Conservation (phyloP, 1,284 basidiomycete genomes). For the Omphalotus olearius region DNA sequence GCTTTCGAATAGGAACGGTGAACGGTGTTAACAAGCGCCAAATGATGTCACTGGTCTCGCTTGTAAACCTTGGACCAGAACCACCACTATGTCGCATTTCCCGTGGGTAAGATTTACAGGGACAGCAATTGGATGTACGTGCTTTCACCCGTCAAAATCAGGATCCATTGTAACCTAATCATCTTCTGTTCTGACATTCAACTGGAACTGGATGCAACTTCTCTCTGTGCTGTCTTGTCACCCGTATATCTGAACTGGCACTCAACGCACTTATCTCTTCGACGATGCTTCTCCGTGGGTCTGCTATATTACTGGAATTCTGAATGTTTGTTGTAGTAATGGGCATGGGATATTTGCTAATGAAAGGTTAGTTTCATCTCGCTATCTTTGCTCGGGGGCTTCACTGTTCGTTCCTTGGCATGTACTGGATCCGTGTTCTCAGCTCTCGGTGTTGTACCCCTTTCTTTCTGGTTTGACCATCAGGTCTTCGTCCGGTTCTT, state of each 20-base stretch:
- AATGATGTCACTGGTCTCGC: background rate
- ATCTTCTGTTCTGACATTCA: conserved; percentile 11
- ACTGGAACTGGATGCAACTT: too few relatives aligned
- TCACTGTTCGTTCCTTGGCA: too few relatives aligned
- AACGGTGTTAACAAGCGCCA: background rate
- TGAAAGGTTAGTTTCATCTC: conserved; percentile 45
- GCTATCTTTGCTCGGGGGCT: background rate
- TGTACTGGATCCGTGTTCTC: too few relatives aligned
- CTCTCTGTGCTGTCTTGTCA: background rate
- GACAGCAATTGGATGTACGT: conserved; percentile 45
- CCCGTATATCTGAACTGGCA: background rate
- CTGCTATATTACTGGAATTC: conserved; percentile 6
- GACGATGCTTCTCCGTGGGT: background rate
- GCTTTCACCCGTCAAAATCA: too few relatives aligned
- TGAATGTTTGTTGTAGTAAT: conserved; percentile 39
- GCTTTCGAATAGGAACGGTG: background rate
- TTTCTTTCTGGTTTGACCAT: too few relatives aligned
- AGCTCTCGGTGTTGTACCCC: background rate
- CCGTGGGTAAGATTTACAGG: conserved; percentile 51
- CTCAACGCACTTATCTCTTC: background rate
- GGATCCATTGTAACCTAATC: background rate
- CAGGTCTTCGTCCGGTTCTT: too few relatives aligned
- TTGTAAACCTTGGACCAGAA: too few relatives aligned
- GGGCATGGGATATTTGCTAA: conserved; percentile 55
- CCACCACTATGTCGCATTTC: conserved; percentile 27